Evolutionary conservation across 2,329 filamentous ascomycete genomes (phyloP).

Genomic region (Aspergillus latus): DNA sequence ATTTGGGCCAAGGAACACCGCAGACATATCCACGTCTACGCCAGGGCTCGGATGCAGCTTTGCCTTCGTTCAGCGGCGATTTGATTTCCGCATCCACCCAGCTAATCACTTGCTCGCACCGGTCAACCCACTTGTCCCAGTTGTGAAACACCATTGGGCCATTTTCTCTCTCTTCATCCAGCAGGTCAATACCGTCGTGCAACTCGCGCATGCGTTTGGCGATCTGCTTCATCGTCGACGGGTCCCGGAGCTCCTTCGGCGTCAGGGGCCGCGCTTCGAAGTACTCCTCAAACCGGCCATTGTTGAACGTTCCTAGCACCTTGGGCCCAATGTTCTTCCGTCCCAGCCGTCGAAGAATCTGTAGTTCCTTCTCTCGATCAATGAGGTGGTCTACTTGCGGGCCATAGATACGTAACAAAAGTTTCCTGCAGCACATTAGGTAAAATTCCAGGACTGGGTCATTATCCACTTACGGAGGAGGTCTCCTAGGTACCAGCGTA

Average conservation of each 20-base stretch:
- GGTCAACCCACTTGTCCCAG: conserved; percentile 88
- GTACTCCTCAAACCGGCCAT: conserved; percentile 94
- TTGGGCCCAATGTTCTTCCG: conserved; percentile 92
- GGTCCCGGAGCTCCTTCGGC: conserved; percentile 70
- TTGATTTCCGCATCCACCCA: conserved; percentile 61
- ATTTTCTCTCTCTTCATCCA: conserved; percentile 71
- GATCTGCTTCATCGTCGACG: conserved; percentile 85
- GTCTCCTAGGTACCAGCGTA: conserved; percentile 43
- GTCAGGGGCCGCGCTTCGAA: conserved; percentile 82
- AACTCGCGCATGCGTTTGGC: conserved; percentile 97
- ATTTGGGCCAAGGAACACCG: conserved; percentile 77
- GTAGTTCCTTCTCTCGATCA: conserved; percentile 84
- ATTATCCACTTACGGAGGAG: conserved; percentile 27
- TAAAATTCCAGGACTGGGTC: no score
- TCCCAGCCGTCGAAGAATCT: conserved; percentile 79
- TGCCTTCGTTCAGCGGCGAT: conserved; percentile 44
- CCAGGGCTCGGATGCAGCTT: conserved; percentile 57
- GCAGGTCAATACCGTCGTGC: conserved; percentile 86
- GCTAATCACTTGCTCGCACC: conserved; percentile 53
- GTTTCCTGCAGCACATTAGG: conserved; percentile 53
- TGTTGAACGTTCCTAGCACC: conserved; percentile 85
- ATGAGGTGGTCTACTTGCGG: conserved; percentile 95
- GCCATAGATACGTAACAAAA: conserved; percentile 89
- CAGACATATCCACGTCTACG: conserved; percentile 73
- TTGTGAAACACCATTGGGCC: conserved; percentile 87